Evolutionary conservation across 1,284 basidiomycete genomes (phyloP), one percentile per base, ranked within the genome.

Genomic region (Amylostereum chailletii): DNA sequence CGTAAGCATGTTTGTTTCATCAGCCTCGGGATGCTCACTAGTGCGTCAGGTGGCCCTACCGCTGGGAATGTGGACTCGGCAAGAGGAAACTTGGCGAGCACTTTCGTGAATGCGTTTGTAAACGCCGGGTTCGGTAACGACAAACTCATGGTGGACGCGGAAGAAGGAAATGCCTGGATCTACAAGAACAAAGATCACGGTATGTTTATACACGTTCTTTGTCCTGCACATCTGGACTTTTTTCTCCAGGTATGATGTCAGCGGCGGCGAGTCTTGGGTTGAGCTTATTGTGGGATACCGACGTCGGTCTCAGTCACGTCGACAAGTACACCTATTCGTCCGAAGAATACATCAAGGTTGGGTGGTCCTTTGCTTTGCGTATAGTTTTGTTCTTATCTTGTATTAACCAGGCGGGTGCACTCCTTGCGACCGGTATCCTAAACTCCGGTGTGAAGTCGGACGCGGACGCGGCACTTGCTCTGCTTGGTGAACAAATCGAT

Each of bases 111-210:
- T 62, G 96, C 94, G 1, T 99, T 99, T 57, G 96, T 98, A 51
- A 99, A 99, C 61, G 95, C 94, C 38, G 96, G 96, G 0, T 99
- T 96, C 62, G 94, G 94, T 19, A 99, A 99, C 65, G 96, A 99
- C 65, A 97, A 96, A 66, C 79, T 99, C 51, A 94, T 99, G 87
- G 94, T 95, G 3, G 86, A 88, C 60, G 94, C 94, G 1, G 89
- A 93, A 51, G 94, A 97, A 62, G 95, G 95, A 27, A 90, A 86
- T 66, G 94, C 91, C 59, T 99, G 94, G 91, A 94, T 99, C 56
- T 99, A 99, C 77, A 98, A 98, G 79, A 98, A 98, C 74, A 98
- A 98, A 71, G 95, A 98, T 51, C 89, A 96, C 55, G 90, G 90
- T 85, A 55, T 33, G 74, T 58, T 2, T 31, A 32, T n/a, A 27